Evolutionary conservation across 352 stramenopile genomes (phyloP), one percentile per base, ranked within the genome.

Genomic region (Globisporangium yorkense): DNA sequence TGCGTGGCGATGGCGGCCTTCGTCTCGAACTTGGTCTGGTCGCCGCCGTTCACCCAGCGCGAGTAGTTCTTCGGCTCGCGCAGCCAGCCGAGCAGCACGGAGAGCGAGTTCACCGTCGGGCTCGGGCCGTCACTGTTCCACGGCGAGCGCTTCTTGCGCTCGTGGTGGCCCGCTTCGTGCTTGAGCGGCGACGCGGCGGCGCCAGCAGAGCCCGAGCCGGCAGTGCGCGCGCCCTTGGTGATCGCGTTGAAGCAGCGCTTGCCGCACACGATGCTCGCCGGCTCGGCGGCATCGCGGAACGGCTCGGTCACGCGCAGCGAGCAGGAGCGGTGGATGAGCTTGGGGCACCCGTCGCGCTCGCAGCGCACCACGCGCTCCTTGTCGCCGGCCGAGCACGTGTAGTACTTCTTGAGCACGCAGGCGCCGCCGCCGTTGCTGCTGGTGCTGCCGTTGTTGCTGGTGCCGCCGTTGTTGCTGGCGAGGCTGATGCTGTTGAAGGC

Each of bases 201-300:
- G 24, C n/a, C 24, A 40, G 31, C 35, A 29, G 20, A 44, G 15
- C 20, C n/a, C 2, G 40, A 37, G 6, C n/a, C 37, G 21, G 10
- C 39, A 20, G 31, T 3, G 41, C 57, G 57, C 18, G 43, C 43
- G 29, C 35, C 31, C 12, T 63, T 63, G 15, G 35, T 53, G 41
- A 58, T 39, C 29, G 57, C 51, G 18, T 63, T 63, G 44, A 54
- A 63, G 51, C 57, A 63, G 41, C 57, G 57, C 57, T 63, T 63
- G 57, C 57, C 57, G 51, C 57, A 63, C 50, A 63, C 57, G 13
- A 63, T 45, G 31, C 9, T 20, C 20, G 54, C 9, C 10, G 57
- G 51, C 43, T 58, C 50, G 15, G 37, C 21, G 16, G 13, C 43
- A 51, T 57, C 43, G 37, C 57, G 57, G 51, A 59, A 63, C 13